Evolutionary conservation across 2,329 filamentous ascomycete genomes (phyloP).

Genomic region (Penicillium oxalicum): DNA sequence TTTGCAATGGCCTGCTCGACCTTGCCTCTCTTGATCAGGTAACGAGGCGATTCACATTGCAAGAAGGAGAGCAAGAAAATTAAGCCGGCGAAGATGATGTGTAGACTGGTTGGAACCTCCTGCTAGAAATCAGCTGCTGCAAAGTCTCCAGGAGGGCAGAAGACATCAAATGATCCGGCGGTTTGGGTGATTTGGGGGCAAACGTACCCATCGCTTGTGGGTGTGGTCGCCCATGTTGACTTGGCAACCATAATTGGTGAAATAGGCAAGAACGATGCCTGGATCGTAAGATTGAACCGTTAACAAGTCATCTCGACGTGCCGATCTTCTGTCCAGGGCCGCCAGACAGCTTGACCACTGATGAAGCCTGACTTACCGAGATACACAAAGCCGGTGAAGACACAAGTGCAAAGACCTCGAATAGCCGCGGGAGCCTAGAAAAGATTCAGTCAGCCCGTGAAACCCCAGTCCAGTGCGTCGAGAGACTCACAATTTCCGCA

Average conservation of each 20-base stretch:
- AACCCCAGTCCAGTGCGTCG: background rate
- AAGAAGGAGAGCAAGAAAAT: conserved; percentile 66
- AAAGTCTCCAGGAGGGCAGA: conserved; percentile 18
- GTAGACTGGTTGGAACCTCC: conserved; percentile 63
- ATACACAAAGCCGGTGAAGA: conserved; percentile 67
- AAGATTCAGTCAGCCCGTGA: background rate
- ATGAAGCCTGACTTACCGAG: conserved; percentile 14
- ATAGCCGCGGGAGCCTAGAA: conserved; percentile 54
- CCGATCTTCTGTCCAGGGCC: too few species aligned
- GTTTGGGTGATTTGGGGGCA: background rate
- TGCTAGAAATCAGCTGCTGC: conserved; percentile 9
- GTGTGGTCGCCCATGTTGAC: conserved; percentile 45
- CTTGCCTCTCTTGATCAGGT: conserved; percentile 59
- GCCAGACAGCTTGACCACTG: too few species aligned
- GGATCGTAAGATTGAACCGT: background rate
- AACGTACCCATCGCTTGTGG: conserved; percentile 45
- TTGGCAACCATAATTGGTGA: conserved; percentile 61
- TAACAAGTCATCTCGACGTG: background rate
- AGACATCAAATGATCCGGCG: too few species aligned
- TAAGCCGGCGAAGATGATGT: conserved; percentile 69
- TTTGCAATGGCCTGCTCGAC: conserved; percentile 42
- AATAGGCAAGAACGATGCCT: conserved; percentile 74
- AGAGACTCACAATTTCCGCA: conserved; percentile 54
- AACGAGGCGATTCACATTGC: conserved; percentile 65
- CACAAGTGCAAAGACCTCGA: conserved; percentile 66